Conservation (phyloP, 768 basidiomycete genomes). For the Termitomyces titanicus region DNA sequence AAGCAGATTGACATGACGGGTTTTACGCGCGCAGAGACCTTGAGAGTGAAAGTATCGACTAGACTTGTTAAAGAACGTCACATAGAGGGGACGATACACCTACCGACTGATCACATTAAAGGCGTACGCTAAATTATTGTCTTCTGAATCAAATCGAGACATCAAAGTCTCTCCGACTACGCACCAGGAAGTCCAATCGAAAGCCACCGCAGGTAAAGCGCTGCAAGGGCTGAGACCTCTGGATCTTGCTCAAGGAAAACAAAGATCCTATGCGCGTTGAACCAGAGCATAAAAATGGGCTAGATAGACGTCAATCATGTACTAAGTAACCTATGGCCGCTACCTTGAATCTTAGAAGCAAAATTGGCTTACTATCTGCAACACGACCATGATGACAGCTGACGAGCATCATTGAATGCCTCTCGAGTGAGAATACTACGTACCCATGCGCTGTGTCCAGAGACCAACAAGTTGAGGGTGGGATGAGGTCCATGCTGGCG, state of each 20-base stretch:
- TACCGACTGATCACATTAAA: conserved; percentile 47
- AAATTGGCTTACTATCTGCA: conserved; percentile 46
- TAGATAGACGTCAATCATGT: conserved; percentile 31
- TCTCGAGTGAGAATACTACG: not conserved
- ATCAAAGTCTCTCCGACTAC: not conserved
- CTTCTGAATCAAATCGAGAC: not conserved
- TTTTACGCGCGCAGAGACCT: conserved; percentile 32
- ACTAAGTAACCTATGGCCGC: conserved; percentile 16
- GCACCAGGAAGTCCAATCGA: conserved; percentile 71
- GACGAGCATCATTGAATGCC: not conserved
- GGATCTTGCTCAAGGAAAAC: conserved; percentile 75
- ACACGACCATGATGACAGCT: conserved; percentile 59
- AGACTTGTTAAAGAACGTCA: not conserved
- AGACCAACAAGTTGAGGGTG: conserved; percentile 88
- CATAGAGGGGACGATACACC: conserved; percentile 3
- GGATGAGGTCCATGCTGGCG: conserved; percentile 89
- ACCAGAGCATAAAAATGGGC: conserved; percentile 70
- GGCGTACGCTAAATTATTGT: conserved; percentile 34
- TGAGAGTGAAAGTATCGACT: conserved; percentile 85
- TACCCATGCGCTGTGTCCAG: conserved; percentile 87
- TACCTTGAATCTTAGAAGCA: not conserved
- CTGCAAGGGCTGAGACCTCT: conserved; percentile 74
- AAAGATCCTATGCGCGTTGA: conserved; percentile 76
- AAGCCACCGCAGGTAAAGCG: conserved; percentile 70
- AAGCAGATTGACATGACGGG: not conserved